Evolutionary conservation across 495 filamentous ascomycete species (phyloP).

Genomic region (Eremomyces bilateralis): DNA sequence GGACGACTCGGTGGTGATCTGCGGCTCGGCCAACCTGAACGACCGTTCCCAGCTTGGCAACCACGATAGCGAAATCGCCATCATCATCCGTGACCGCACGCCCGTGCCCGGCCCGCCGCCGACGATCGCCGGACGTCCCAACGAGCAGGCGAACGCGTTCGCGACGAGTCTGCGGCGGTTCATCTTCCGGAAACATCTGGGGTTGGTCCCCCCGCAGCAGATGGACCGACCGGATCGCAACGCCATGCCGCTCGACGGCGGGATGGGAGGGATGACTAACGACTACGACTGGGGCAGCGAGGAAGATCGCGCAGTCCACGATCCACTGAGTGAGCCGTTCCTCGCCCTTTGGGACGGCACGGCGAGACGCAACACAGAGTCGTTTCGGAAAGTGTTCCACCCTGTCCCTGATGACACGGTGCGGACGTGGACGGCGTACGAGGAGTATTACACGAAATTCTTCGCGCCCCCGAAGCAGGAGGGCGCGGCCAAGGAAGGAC

Average conservation of each 20-base stretch:
- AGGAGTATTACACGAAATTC: conserved; percentile 60
- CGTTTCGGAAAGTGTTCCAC: conserved; percentile 73
- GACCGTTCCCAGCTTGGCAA: conserved; percentile 76
- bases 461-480: conserved; percentile 19
- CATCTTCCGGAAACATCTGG: conserved; percentile 80
- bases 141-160: conserved; percentile 54
- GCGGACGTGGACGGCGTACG: conserved; percentile 67
- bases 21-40: conserved; percentile 85
- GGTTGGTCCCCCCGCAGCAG: conserved; percentile 54
- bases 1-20: conserved; percentile 74
- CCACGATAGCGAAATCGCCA: conserved; percentile 72
- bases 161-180: conserved; percentile 65
- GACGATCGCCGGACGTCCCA: conserved; percentile 51
- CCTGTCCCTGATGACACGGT: conserved; percentile 64
- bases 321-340: conserved; percentile 50
- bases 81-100: conserved; percentile 57
- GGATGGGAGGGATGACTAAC: conserved; percentile 28
- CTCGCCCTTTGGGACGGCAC: conserved; percentile 48
- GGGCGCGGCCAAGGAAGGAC: conserved; percentile 24
- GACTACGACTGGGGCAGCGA: conserved; percentile 60
- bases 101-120: too few relatives aligned
- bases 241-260: conserved; percentile 53
- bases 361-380: conserved; percentile 62
- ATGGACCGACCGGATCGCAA: conserved; percentile 40
- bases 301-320: conserved; percentile 52